These are phyloP conservation scores for Paralagenidium karlingii DNA, from an alignment of 352 stramenopile species.

Conservation along the genomic window DNA sequence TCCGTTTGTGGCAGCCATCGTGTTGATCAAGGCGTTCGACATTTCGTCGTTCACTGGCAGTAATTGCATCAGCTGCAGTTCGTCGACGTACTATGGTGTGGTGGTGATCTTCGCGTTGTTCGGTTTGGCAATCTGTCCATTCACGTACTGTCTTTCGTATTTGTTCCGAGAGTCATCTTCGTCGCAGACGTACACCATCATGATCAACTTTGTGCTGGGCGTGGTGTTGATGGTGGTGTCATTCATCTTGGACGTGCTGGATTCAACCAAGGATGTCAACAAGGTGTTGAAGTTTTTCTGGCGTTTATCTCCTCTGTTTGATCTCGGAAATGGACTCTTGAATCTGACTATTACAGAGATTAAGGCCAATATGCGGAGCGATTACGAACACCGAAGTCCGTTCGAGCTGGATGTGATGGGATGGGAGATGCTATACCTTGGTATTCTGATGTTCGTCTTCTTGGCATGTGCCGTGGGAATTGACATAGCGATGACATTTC, in stretches of 20 bases:
- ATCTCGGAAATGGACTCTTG: slow-evolving; percentile 23
- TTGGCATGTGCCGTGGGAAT: slow-evolving; percentile 26
- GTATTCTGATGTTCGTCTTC: slow-evolving; percentile 24
- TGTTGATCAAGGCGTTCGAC: slow-evolving; percentile 22
- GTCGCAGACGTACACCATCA: slow-evolving; percentile 29
- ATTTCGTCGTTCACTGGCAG: slow-evolving; percentile 18
- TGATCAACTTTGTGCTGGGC: slow-evolving; percentile 32
- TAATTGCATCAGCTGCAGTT: slow-evolving; percentile 12
- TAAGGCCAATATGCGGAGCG: not conserved
- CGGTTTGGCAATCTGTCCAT: slow-evolving; percentile 22
- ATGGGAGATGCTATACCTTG: slow-evolving; percentile 39
- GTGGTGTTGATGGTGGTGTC: slow-evolving; percentile 31
- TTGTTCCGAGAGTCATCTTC: slow-evolving; percentile 18
- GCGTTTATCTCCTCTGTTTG: slow-evolving; percentile 30
- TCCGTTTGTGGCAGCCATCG: slow-evolving; percentile 7
- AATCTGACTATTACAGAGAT: slow-evolving; percentile 3
- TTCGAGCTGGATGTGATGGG: slow-evolving; percentile 37
- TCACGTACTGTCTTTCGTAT: slow-evolving; percentile 22
- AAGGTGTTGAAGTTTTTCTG: slow-evolving; percentile 23
- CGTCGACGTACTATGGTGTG: slow-evolving; percentile 12
- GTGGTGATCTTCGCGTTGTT: slow-evolving; percentile 30
- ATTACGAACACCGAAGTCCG: no score
- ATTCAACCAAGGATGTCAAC: slow-evolving; percentile 14
- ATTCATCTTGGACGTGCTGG: slow-evolving; percentile 25
- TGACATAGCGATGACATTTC: slow-evolving; percentile 49